Evolutionary conservation across 805 yeast genomes (phyloP), one percentile per base, ranked within the genome.

Genomic region (Yamadazyma laniorum): DNA sequence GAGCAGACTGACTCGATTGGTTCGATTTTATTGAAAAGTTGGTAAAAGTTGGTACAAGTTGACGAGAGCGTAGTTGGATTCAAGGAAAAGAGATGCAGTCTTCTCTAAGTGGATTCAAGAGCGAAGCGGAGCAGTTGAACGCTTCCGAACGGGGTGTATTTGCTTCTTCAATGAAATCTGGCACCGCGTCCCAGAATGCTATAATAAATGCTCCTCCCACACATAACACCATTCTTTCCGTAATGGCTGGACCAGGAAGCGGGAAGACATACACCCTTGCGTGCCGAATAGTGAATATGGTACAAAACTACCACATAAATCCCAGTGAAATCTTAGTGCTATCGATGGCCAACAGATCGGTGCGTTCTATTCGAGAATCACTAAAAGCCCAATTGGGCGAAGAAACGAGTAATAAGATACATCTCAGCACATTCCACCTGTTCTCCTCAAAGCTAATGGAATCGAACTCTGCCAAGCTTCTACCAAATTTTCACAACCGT

Each of bases 191-290:
- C 0, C 88, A 81, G 51, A 42, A 49, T 32, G 51, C 54, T 12
- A 75, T 78, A 5, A 73, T 80, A 7, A 51, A 57, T 1, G 56
- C 58, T 39, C 75, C 79, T 1, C 54, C 63, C 5, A 52, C 42
- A 4, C 61, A 65, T 6, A 54, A 62, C 13, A 58, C 67, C 6
- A 58, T 80, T 0, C 55, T 83, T 5, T 66, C 75, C 25, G 65
- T 83, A 1, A 61, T 69, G 6, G 85, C 89, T 0, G 88, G 88
- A 0, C 88, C 90, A 0, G 89, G 90, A 3, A 74, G 85, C 6
- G 90, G 91, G 2, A 83, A 83, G 50, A 81, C 89, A 0, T 61
- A 65, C 23, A 81, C 88, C 0, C 48, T 83, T 21, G 71, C 77
- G 4, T 63, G 70, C 21, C 65, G 85, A 42, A 65, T 83, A 0